A percentile compares a stretch with the other conserved stretches of the same genome.
These are phyloP conservation scores for Funneliformis caledonium DNA, from an alignment of 371 early-diverging fungal genomes.

Conservation along the genomic window DNA sequence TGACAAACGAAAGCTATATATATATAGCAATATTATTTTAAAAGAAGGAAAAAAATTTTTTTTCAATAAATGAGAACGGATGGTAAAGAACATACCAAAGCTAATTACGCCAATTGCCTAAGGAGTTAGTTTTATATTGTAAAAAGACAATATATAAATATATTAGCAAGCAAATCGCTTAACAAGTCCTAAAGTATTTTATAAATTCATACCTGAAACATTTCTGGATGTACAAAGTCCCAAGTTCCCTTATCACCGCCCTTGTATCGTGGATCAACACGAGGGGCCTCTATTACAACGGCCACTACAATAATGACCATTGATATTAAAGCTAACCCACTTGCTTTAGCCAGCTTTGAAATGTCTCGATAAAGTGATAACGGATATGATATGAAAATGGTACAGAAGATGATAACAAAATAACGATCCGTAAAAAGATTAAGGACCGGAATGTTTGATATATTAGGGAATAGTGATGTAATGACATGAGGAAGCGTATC, in stretches of 20 bases:
- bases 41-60: neutral
- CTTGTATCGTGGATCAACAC: slow-evolving; percentile 56
- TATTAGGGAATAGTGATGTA: slow-evolving; percentile 63
- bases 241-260: slow-evolving; percentile 56
- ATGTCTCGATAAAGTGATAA: slow-evolving; percentile 81
- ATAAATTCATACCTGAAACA: slow-evolving; percentile 58
- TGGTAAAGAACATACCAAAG: slow-evolving; percentile 60
- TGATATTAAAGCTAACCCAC: slow-evolving; percentile 75
- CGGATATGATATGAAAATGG: slow-evolving; percentile 71
- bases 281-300: slow-evolving; percentile 74
- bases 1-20: slow-evolving; percentile 79
- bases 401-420: slow-evolving; percentile 70
- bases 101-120: slow-evolving; percentile 78
- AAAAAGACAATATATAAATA: neutral
- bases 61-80: neutral
- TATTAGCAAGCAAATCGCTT: neutral
- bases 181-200: neutral
- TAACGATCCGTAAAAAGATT: slow-evolving; percentile 59
- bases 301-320: slow-evolving; percentile 73
- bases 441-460: slow-evolving; percentile 56
- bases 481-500: slow-evolving; percentile 82
- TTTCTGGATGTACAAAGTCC: slow-evolving; percentile 59
- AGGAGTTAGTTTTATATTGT: neutral
- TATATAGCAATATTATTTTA: neutral
- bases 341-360: slow-evolving; percentile 78